Evolutionary conservation across 2,329 filamentous ascomycete genomes (phyloP), one percentile per base, ranked within the genome.

Genomic region (Epichloe coenophiala): DNA sequence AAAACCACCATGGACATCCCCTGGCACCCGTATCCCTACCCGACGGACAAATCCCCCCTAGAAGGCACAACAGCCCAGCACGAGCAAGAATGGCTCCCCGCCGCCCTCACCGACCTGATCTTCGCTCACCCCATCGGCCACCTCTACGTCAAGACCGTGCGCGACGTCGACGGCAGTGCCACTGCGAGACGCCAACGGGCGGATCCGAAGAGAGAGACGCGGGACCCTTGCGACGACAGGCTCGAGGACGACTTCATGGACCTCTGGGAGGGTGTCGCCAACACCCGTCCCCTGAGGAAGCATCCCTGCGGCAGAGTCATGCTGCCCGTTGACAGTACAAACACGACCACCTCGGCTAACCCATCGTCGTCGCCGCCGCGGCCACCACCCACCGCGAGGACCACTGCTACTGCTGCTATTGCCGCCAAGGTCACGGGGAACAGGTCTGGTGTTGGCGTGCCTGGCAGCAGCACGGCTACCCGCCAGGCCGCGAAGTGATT

Each of bases 191-290:
- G 23, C 23, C 23, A 23, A 23, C 23, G 53, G 2, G 53, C 47
- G 55, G 9, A 43, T 57, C 15, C 48, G 53, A 1, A 41, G 51
- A 11, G n/a, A n/a, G 27, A 33, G 2, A 49, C 55, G 12, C 27
- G 50, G 31, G 53, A 56, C 23, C 51, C 57, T 6, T 49, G 12
- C 6, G 40, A 43, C 3, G 56, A 53, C 6, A 53, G 49, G 31
- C 53, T 60, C 51, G 59, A 62, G 51, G 51, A 56, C 12, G 48
- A 55, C 2, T 63, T 64, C 4, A 40, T 63, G 11, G 48, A 57
- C 2, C 38, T 55, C 9, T 64, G 60, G 62, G 56, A 58, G 56
- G 12, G 40, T 12, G 47, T 61, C 2, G 54, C 57, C 2, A 59
- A 59, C 3, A 33, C 44, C 2, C 19, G 60, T 38, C 58, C 57